A percentile compares a stretch with the other conserved stretches of the same genome.
Conservation (phyloP, 768 basidiomycete genomes). For the Termitomyces sp. region DNA sequence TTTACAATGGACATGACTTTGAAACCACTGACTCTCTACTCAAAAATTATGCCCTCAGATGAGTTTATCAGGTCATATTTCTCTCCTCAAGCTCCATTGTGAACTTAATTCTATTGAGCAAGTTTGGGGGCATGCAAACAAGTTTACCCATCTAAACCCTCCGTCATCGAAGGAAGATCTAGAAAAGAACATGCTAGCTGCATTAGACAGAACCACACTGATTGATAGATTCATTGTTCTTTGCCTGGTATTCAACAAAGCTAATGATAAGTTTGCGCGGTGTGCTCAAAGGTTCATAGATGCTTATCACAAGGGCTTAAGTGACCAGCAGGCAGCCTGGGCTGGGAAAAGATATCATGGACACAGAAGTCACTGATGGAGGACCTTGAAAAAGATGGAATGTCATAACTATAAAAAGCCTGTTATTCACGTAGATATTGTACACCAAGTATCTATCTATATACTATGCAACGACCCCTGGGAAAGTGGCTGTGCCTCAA, state of each 20-base stretch:
- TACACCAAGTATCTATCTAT: too few species aligned
- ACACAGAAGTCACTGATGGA: not conserved
- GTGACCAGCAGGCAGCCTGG: too few species aligned
- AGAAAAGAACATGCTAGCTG: slow-evolving; percentile 24
- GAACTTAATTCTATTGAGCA: slow-evolving; percentile 22
- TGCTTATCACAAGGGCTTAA: slow-evolving; percentile 20
- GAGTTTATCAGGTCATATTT: not conserved
- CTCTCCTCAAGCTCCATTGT: not conserved
- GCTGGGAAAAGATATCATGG: too few species aligned
- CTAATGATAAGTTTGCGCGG: slow-evolving; percentile 18
- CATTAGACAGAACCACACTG: slow-evolving; percentile 26
- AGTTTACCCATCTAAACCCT: slow-evolving; percentile 18
- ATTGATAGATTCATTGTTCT: not conserved
- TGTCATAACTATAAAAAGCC: not conserved
- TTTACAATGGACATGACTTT: slow-evolving; percentile 33
- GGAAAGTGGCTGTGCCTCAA: too few species aligned
- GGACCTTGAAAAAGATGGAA: not conserved
- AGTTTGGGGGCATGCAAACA: slow-evolving; percentile 30
- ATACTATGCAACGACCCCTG: too few species aligned
- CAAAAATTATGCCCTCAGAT: not conserved
- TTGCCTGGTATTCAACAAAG: not conserved
- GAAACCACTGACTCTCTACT: slow-evolving; percentile 9
- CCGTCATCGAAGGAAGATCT: slow-evolving; percentile 27
- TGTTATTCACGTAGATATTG: not conserved
- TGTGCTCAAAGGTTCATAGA: slow-evolving; percentile 21